Evolutionary conservation across 2,329 filamentous ascomycete species (phyloP), one percentile per base, ranked within the genome.

Genomic region (Colletotrichum sp.): DNA sequence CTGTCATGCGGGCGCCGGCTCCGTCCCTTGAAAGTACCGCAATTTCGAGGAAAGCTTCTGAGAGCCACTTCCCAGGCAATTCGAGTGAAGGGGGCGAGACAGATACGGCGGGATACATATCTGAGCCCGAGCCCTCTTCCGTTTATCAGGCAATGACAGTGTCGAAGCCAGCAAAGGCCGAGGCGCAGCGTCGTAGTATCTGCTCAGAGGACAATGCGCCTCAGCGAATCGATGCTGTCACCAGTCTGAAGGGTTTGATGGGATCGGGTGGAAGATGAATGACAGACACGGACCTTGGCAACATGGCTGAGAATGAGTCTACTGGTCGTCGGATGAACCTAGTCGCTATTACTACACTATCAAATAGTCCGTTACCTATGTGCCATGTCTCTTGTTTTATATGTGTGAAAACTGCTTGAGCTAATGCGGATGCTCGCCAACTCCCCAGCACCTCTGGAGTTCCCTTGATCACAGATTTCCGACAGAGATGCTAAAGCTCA

Each of bases 81-180:
- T 12, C 32, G 5, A 18, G 21, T 7, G 36, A 34, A 14, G 30
- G 10, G 10, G 10, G n/a, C 6, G 14, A 21, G 18, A 24, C n/a
- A 6, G 9, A 13, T 12, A 13, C 16, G 3, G 34, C 24, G 24
- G 55, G n/a, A 13, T 39, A 55, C 48, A 26, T 60, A n/a, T 57
- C 76, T 14, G 66, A 63, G 26, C 66, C 74, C 3, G 66, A 70
- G 24, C 65, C 18, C 5, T 48, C 72, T 43, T 16, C 48, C 7
- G 24, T 60, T 5, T 65, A 74, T 14, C 74, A 76, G 14, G 64
- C 26, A 18, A 70, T 74, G 34, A 55, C 59, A 5, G 21, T 65
- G 16, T 60, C 36, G 10, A 68, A 43, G 36, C 63, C 71, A 10
- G 18, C 28, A 12, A 66, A 74, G 26, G 30, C n/a, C 4, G 60